These are phyloP conservation scores for Barnettozyma sucrosica DNA, from an alignment of 805 yeast genomes.

Conservation along the genomic window DNA sequence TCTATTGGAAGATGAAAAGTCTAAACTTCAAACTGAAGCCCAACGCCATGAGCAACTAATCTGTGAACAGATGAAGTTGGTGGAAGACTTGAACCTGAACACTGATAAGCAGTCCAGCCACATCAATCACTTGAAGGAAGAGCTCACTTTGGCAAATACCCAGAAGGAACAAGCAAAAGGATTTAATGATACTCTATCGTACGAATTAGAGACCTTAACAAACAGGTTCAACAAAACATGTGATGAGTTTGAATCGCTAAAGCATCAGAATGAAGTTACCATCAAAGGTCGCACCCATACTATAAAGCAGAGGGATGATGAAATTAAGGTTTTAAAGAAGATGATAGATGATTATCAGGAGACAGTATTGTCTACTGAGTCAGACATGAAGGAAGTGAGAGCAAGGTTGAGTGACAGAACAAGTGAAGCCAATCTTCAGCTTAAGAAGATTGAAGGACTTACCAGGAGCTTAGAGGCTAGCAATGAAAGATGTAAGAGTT, in stretches of 20 bases:
- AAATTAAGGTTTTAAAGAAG: slow-evolving; percentile 11
- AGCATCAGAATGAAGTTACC: slow-evolving; percentile 1
- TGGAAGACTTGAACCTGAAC: slow-evolving; percentile 3
- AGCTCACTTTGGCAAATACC: background rate
- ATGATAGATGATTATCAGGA: background rate
- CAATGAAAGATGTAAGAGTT: slow-evolving; percentile 5
- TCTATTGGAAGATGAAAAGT: background rate
- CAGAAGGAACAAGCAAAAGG: background rate
- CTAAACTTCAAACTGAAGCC: background rate
- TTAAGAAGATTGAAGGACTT: slow-evolving; percentile 6
- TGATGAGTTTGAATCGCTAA: slow-evolving; percentile 6
- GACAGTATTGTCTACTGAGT: background rate
- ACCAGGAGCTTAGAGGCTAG: slow-evolving; percentile 1
- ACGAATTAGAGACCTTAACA: slow-evolving; percentile 2
- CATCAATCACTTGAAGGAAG: background rate
- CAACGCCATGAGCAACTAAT: background rate
- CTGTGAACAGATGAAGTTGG: slow-evolving; percentile 1
- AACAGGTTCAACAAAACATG: background rate
- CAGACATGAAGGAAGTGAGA: slow-evolving; percentile 10
- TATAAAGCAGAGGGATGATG: slow-evolving; percentile 14
- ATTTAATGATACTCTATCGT: background rate
- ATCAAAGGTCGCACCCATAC: background rate
- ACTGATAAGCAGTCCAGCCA: slow-evolving; percentile 1
- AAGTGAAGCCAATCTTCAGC: background rate
- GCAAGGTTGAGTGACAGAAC: slow-evolving; percentile 12